Evolutionary conservation across 257 asterid species (phyloP), one percentile per base, ranked within the genome.

Genomic region (Jaltomata sinuosa): DNA sequence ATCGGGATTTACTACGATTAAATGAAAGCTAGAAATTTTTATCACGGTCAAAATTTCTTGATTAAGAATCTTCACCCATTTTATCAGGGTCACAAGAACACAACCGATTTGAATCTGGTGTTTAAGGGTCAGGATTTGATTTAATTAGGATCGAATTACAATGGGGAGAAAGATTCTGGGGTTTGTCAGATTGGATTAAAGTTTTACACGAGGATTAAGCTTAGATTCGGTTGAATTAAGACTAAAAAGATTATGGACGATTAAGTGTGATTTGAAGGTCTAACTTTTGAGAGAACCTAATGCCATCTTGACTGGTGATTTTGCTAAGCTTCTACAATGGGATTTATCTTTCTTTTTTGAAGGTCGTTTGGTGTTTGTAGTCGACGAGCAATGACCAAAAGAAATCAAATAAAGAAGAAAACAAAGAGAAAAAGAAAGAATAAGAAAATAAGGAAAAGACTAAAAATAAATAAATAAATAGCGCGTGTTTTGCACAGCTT

Each of bases 1-100:
- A 89, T 95, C 80, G 95, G 96, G 7, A 84, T 95, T 81, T 93
- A 94, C 93, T 95, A 95, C 87, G 98, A 95, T 61, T 82, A 8
- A 18, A 90, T 95, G 87, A 94, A 94, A 85, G 97, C 94, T 19
- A 86, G 88, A 81, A 96, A 92, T 4, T 86, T 76, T 0, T 95
- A 94, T 88, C 87, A 90, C 38, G 97, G 93, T 5, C 88, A 91
- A 77, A 87, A 94, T 21, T 87, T 94, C 79, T 10, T 19, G 14
- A 79, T 84, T 85, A 79, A 85, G 11, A 29, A 67, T 0, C 18
- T 94, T 91, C 85, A 34, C 36, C 84, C 86, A 27, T 94, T 94
- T 88, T 89, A 90, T 69, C 97, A 94, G 79, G 92, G 93, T 2
- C 88, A 81, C 71, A 93, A 92, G 90, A 93, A 81, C 54, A 94